These are phyloP conservation scores for Stachybotrys echinatus DNA, from an alignment of 2,329 filamentous ascomycete species.

Conservation along the genomic window DNA sequence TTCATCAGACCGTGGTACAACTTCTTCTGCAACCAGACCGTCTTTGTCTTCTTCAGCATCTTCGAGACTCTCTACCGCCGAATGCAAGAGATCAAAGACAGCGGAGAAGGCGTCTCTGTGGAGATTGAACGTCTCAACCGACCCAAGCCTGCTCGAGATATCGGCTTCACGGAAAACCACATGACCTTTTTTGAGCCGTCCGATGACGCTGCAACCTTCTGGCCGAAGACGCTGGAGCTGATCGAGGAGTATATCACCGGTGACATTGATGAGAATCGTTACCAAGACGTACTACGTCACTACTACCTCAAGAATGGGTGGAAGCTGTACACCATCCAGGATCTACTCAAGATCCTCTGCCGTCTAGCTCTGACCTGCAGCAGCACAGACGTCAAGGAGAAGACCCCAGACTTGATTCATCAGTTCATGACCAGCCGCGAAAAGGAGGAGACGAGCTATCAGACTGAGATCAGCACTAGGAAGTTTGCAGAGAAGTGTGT, in stretches of 20 bases:
- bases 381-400: constrained; percentile 83
- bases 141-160: constrained; percentile 74
- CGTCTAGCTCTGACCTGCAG: constrained; percentile 80
- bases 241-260: constrained; percentile 82
- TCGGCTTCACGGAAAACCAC: constrained; percentile 76
- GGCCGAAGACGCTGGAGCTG: constrained; percentile 77
- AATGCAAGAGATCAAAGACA: constrained; percentile 76
- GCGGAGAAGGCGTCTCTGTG: constrained; percentile 65
- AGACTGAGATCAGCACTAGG: constrained; percentile 82
- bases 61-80: constrained; percentile 89
- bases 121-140: constrained; percentile 69
- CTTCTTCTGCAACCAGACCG: constrained; percentile 84
- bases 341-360: constrained; percentile 75
- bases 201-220: constrained; percentile 64
- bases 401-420: constrained; percentile 83
- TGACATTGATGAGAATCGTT: constrained; percentile 74
- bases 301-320: constrained; percentile 90
- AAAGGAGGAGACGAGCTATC: constrained; percentile 80
- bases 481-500: constrained; percentile 90
- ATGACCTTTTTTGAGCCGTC: constrained; percentile 70
- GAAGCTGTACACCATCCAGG: constrained; percentile 89
- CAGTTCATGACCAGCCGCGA: constrained; percentile 79
- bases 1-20: constrained; percentile 80
- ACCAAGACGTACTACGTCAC: constrained; percentile 85
- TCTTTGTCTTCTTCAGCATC: constrained; percentile 92